phyloP scores from a whole-genome alignment of 139 green algal species.

The Chlamydomonas schloesseri region DNA sequence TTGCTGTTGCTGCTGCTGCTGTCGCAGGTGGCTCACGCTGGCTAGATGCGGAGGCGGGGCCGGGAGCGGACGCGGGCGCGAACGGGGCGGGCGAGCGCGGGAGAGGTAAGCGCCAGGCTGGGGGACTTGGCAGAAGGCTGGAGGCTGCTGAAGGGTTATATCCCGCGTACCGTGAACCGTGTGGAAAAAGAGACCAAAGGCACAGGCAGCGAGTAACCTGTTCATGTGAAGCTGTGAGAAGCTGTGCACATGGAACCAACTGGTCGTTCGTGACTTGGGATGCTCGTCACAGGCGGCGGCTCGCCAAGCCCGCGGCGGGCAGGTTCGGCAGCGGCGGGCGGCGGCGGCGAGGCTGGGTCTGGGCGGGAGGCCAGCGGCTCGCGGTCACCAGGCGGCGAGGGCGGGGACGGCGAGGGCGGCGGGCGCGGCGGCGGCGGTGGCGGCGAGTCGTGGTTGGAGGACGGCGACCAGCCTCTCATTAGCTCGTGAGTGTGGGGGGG shows the following conservation, averaged over 20 bases:
- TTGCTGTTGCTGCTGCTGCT: no score
- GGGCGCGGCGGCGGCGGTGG: background rate
- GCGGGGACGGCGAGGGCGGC: background rate
- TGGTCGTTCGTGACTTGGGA: no score
- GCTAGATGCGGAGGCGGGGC: conserved; percentile 8
- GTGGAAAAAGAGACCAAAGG: no score
- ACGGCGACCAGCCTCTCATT: conserved; percentile 1
- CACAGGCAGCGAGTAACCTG: no score
- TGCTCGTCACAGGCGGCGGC: background rate
- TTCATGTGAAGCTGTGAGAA: no score
- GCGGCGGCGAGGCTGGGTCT: background rate
- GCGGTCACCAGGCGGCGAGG: background rate
- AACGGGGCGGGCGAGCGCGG: background rate
- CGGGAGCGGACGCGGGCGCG: background rate
- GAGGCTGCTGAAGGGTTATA: no score
- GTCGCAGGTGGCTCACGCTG: conserved; percentile 7
- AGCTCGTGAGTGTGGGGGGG: conserved; percentile 1
- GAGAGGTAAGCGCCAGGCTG: background rate
- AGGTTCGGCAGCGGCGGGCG: background rate
- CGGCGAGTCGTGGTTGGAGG: background rate
- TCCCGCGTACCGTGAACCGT: no score
- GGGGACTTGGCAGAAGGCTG: no score
- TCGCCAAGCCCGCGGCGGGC: conserved; percentile 12
- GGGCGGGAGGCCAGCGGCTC: conserved; percentile 4
- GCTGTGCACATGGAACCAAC: no score